These are phyloP conservation scores for Picea sitchensis DNA, from an alignment of 75 land plant genomes.

Conservation along the genomic window DNA sequence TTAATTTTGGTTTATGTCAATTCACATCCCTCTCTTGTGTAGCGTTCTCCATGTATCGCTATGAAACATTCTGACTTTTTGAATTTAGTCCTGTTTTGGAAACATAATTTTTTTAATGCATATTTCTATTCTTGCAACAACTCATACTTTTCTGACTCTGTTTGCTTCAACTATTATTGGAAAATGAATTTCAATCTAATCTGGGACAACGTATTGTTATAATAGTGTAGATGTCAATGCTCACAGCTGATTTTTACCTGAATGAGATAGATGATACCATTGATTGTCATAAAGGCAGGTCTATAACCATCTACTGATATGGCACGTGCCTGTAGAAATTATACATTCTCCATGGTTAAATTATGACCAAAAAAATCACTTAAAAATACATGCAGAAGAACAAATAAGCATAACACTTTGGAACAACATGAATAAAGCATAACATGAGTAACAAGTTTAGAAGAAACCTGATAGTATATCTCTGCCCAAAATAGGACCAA, in stretches of 20 bases:
- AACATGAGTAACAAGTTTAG: neutral
- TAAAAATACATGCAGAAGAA: neutral
- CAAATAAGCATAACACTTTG: neutral
- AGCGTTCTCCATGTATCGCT: neutral
- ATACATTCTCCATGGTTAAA: neutral
- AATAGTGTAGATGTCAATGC: neutral
- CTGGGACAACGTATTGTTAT: neutral
- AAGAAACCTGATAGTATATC: conserved; percentile 79
- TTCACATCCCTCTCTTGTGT: neutral
- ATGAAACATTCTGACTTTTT: neutral
- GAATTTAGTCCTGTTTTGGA: neutral
- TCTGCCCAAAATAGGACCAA: conserved; percentile 90
- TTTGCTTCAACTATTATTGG: neutral
- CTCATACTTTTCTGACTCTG: neutral
- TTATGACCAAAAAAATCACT: neutral
- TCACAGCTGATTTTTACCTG: conserved; percentile 50
- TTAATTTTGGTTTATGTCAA: neutral
- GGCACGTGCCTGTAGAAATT: conserved; percentile 61
- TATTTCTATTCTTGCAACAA: neutral
- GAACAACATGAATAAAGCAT: neutral
- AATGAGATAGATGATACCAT: conserved; percentile 59
- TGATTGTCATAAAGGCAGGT: conserved; percentile 57
- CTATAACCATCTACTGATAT: conserved; percentile 68
- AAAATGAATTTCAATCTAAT: neutral
- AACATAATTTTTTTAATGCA: neutral